Evolutionary conservation across 1,139 yeast species (phyloP), one percentile per base, ranked within the genome.

Genomic region (Zygosaccharomyces sapae): DNA sequence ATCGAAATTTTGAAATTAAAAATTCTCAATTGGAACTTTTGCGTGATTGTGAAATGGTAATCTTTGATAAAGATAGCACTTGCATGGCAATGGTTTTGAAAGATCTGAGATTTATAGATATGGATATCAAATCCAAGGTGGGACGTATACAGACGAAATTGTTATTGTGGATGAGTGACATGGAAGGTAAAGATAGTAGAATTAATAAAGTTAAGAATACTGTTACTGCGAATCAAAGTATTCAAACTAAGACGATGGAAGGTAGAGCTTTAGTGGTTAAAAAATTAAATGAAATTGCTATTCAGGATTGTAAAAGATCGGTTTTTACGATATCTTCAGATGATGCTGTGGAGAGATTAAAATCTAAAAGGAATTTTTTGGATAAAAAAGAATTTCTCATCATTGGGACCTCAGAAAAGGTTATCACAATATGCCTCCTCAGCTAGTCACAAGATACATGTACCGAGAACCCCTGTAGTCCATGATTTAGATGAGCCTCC

Each of bases 41-140:
- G 12, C 24, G 37, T 16, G 57, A 52, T 25, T 54, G 57, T 37
- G 44, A 50, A 30, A 33, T 24, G 30, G 25, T 50, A 10, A 19
- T 44, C 7, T 46, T 52, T 20, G 57, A 53, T 29, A 33, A 45
- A 24, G 37, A 38, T 5, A 38, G 38, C 35, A 20, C 47, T 13
- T 38, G 33, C 24, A 37, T 55, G 13, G 53, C 44, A 33, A 39
- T 49, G 36, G 37, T 49, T 5, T 34, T 49, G 44, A 41, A 16
- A 24, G 41, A 39, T 24, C 38, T 48, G 8, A 42, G 49, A 22
- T 36, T 34, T 33, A 30, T 49, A 16, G 42, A 39, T 29, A 45
- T 47, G 41, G 46, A 41, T 24, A 34, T 36, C 20, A 46, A 43
- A 31, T 29, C 39, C 16, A 42, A 38, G 35, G 29, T 37, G 24